Evolutionary conservation across 2,329 filamentous ascomycete species (phyloP).

Genomic region (Ceratocystiopsis sp.): DNA sequence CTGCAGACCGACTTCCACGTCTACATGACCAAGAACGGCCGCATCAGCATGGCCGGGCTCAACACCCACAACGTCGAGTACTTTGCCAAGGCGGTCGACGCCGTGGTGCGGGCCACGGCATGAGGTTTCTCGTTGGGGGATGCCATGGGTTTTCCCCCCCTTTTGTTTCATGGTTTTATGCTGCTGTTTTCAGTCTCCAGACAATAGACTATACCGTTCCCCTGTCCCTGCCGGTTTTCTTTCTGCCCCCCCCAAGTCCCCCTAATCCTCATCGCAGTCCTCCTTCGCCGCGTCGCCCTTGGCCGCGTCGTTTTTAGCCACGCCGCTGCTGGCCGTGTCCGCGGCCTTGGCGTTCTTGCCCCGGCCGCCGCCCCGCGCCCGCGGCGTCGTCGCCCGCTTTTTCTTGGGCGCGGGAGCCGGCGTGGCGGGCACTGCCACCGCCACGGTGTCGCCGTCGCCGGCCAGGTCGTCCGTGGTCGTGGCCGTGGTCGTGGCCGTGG

Average conservation of each 20-base stretch:
- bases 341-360: no score
- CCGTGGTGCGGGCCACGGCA: conserved; percentile 48
- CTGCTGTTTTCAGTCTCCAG: not conserved
- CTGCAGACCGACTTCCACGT: conserved; percentile 56
- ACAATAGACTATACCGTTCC: no score
- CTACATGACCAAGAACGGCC: conserved; percentile 95
- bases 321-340: no score
- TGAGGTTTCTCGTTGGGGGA: no score
- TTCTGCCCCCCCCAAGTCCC: no score
- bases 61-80: conserved; percentile 88
- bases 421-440: no score
- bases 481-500: not conserved
- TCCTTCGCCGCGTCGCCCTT: not conserved
- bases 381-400: no score
- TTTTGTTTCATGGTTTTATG: not conserved
- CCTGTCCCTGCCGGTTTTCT: no score
- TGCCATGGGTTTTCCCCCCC: not conserved
- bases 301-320: not conserved
- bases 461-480: no score
- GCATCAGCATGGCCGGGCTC: conserved; percentile 96
- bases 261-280: not conserved
- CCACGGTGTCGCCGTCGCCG: no score
- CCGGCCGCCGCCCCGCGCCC: no score
- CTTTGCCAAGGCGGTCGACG: conserved; percentile 77
- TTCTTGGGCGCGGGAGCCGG: no score